phyloP scores from a whole-genome alignment of 2,329 filamentous ascomycete genomes.

The Magnaporthiopsis incrustans region DNA sequence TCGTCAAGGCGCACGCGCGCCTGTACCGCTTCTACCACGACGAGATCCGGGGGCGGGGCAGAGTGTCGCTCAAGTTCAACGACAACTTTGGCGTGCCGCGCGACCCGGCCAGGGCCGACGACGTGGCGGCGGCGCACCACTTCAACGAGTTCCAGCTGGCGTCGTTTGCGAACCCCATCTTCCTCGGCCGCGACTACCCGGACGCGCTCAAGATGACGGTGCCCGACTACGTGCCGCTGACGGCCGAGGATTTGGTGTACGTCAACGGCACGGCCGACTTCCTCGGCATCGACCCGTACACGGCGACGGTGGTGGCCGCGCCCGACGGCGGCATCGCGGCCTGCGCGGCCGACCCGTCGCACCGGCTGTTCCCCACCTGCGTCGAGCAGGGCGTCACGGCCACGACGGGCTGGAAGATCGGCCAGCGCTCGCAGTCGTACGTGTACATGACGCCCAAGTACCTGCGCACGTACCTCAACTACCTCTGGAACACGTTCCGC shows the following conservation, averaged over 20 bases:
- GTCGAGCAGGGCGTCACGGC: conserved; percentile 38
- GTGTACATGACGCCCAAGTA: conserved; percentile 52
- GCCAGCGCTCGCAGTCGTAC: conserved; percentile 45
- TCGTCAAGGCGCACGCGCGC: conserved; percentile 38
- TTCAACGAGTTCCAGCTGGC: conserved; percentile 40
- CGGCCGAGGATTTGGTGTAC: conserved; percentile 35
- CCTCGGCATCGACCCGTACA: conserved; percentile 51
- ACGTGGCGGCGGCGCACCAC: conserved; percentile 36
- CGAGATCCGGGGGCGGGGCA: conserved; percentile 36
- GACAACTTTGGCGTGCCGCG: conserved; percentile 42
- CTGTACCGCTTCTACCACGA: conserved; percentile 47
- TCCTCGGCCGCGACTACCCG: conserved; percentile 40
- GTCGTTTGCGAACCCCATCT: conserved; percentile 44
- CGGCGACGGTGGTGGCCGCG: conserved; percentile 29
- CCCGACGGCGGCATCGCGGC: conserved; percentile 35
- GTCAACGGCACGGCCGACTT: conserved; percentile 45
- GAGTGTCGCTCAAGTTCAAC: conserved; percentile 41
- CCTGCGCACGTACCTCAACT: conserved; percentile 21
- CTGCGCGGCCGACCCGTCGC: conserved; percentile 36
- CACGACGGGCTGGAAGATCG: conserved; percentile 48
- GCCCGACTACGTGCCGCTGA: conserved; percentile 37
- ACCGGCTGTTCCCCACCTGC: conserved; percentile 35
- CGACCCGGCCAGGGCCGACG: conserved; percentile 20
- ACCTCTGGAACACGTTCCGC: conserved; percentile 51
- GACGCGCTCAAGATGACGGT: conserved; percentile 35